Evolutionary conservation across 306 rosid species (phyloP).

Genomic region (Astragalus membranaceus): DNA sequence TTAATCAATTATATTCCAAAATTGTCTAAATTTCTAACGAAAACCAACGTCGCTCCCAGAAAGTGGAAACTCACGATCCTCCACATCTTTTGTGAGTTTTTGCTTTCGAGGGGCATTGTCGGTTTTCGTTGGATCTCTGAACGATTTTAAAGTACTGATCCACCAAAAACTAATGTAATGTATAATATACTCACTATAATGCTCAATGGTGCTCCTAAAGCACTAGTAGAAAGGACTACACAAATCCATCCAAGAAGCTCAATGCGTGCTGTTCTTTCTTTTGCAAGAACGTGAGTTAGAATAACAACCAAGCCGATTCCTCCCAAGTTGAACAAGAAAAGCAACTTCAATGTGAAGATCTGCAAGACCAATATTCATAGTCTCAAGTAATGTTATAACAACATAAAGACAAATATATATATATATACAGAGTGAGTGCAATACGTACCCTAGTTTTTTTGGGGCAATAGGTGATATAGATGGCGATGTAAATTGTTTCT

Average conservation of each 20-base stretch:
- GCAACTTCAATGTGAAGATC: constrained; percentile 61
- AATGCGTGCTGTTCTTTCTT: constrained; percentile 44
- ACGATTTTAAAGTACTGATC: too few species aligned
- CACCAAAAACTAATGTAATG: too few species aligned
- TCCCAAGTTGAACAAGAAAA: constrained; percentile 54
- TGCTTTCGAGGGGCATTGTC: too few species aligned
- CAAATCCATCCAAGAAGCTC: constrained; percentile 83
- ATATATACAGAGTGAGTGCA: not conserved
- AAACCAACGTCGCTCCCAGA: too few species aligned
- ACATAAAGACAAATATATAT: not conserved
- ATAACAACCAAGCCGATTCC: constrained; percentile 64
- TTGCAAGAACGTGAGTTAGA: constrained; percentile 55
- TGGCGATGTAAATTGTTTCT: constrained; percentile 66
- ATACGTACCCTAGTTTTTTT: constrained; percentile 59
- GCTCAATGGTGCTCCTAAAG: constrained; percentile 85
- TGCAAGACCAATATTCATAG: constrained; percentile 25
- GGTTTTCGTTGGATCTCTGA: too few species aligned
- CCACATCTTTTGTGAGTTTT: too few species aligned
- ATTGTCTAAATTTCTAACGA: too few species aligned
- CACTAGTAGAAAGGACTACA: constrained; percentile 67
- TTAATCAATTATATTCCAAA: too few species aligned
- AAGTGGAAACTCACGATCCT: too few species aligned
- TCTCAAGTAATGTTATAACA: not conserved
- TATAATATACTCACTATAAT: constrained; percentile 50
- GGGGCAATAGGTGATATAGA: constrained; percentile 62